phyloP scores from a whole-genome alignment of 2,329 filamentous ascomycete species.

The Coniosporium uncinatum region DNA sequence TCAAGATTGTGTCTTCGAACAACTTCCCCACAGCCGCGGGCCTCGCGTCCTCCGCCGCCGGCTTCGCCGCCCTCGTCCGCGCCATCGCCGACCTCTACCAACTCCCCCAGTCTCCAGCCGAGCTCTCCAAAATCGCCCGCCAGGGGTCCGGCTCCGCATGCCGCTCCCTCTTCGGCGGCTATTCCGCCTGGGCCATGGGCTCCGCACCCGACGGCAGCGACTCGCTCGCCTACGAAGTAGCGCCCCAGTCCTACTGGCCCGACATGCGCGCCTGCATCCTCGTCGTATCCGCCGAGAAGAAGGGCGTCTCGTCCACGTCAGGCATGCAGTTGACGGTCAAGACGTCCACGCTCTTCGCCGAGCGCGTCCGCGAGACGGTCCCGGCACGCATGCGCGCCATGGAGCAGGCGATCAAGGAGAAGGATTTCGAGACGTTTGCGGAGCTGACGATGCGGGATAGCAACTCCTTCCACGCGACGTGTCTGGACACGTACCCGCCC shows the following conservation, averaged over 20 bases:
- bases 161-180: slow-evolving; percentile 88
- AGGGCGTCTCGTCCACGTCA: slow-evolving; percentile 86
- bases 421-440: slow-evolving; percentile 83
- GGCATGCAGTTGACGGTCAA: slow-evolving; percentile 98
- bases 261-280: slow-evolving; percentile 90
- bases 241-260: slow-evolving; percentile 88
- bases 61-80: slow-evolving; percentile 63
- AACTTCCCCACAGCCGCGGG: slow-evolving; percentile 99
- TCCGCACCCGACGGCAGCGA: slow-evolving; percentile 72
- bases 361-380: slow-evolving; percentile 71
- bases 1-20: slow-evolving; percentile 92
- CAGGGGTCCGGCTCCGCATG: slow-evolving; percentile 96
- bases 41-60: slow-evolving; percentile 62
- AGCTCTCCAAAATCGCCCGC: slow-evolving; percentile 83
- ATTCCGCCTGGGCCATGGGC: slow-evolving; percentile 92
- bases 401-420: slow-evolving; percentile 71
- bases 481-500: slow-evolving; percentile 90
- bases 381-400: slow-evolving; percentile 79
- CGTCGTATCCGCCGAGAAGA: slow-evolving; percentile 90
- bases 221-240: slow-evolving; percentile 83
- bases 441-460: slow-evolving; percentile 94
- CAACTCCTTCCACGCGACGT: slow-evolving; percentile 95
- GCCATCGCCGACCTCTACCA: slow-evolving; percentile 91
- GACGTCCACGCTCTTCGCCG: slow-evolving; percentile 82
- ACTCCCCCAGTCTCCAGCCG: slow-evolving; percentile 72